Base-by-base conservation (phyloP, 371 early-diverging fungal genomes). In the Amoeboaphelidium protococcarum region DNA sequence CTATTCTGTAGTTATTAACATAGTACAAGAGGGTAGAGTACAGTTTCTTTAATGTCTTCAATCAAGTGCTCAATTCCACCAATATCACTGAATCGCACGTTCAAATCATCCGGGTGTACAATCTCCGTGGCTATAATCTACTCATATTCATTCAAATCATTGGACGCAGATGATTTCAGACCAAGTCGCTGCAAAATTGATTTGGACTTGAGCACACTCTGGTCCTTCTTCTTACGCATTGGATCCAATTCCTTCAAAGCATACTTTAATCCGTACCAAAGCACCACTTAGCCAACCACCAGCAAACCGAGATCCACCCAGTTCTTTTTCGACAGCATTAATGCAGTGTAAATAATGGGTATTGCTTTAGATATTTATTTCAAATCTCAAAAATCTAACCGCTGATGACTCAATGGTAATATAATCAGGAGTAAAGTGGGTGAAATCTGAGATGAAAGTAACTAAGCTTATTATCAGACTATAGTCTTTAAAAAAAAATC, bases 11-110 rank as follows among this genome's bases (percentile, higher is more conserved):
- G n/a, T n/a, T n/a, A n/a, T n/a, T n/a, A n/a, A n/a, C n/a, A n/a
- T n/a, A n/a, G n/a, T n/a, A n/a, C 71, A 21, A 95, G 64, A 31
- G 96, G 96, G 56, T 81, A 84, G 47, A 95, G 90, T 10, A 95
- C 89, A 46, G 82, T 76, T 58, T 95, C 92, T 51, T 79, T 76
- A 40, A 95, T 61, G 26, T 79, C 78, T 48, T 80, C 74, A 53
- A 92, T 77, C 41, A 91, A 85, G 19, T 69, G 69, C 55, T 90
- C 91, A 40, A 95, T 61, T 13, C 96, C 92, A 41, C 88, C 92
- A 51, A 91, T 83, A 58, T 89, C 80, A 72, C 54, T 26, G 27
- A 94, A 94, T 40, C 65, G 66, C 40, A 85, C 80, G 25, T 65
- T 54, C 47, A 89, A 78, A 54, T 95, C 92, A 47, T 88, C 88